A percentile compares a stretch with the other conserved stretches of the same genome.
These are phyloP conservation scores for Dipteronia sinensis DNA, from an alignment of 345 rosid genomes.

Conservation along the genomic window DNA sequence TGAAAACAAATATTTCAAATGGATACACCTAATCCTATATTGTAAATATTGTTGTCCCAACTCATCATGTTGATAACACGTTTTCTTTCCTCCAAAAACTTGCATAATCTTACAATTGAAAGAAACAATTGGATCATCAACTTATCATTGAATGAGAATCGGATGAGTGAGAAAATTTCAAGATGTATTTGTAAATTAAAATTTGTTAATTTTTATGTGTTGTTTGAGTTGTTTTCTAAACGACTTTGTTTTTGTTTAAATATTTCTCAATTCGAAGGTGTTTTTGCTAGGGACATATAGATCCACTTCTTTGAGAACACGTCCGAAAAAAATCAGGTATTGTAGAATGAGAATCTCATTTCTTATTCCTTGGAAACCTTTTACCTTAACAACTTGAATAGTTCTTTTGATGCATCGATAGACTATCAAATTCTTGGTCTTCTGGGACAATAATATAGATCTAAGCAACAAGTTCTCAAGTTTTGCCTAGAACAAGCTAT, in stretches of 20 bases:
- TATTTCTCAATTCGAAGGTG: not conserved
- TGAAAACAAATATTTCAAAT: no score
- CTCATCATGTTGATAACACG: no score
- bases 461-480: constrained; percentile 1
- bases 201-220: not conserved
- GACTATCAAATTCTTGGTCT: not conserved
- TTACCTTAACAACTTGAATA: constrained; percentile 37
- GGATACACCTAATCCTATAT: no score
- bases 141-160: no score
- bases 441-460: not conserved
- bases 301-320: constrained; percentile 26
- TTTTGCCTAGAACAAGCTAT: not conserved
- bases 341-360: constrained; percentile 27
- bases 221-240: not conserved
- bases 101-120: no score
- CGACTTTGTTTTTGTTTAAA: not conserved
- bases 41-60: no score
- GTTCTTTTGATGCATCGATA: constrained; percentile 30
- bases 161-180: no score
- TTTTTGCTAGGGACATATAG: constrained; percentile 18
- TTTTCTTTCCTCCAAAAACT: no score
- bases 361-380: constrained; percentile 25
- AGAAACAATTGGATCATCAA: no score
- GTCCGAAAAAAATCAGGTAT: constrained; percentile 23
- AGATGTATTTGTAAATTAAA: no score